These are phyloP conservation scores for Posidonia australis DNA, from an alignment of 106 monocot genomes.

Conservation along the genomic window DNA sequence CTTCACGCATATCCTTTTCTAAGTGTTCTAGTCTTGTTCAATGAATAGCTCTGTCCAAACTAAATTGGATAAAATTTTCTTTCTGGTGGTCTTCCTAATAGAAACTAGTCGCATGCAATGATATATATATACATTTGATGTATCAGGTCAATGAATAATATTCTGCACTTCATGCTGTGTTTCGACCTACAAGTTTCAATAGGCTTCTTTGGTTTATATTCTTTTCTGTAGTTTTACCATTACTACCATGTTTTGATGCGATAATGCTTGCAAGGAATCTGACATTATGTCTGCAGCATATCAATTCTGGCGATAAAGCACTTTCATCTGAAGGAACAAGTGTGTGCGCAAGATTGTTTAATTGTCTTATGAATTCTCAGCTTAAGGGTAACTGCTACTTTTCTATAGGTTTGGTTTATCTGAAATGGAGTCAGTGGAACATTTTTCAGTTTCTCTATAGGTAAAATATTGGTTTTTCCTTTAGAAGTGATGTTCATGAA, in stretches of 20 bases:
- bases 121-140: not conserved
- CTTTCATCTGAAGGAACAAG: constrained; percentile 51
- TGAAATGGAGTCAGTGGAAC: not conserved
- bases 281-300: constrained; percentile 32
- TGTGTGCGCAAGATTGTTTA: constrained; percentile 63
- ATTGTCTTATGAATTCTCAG: constrained; percentile 46
- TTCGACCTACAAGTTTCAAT: not conserved
- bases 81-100: not conserved
- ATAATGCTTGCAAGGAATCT: not conserved
- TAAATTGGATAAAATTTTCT: too few relatives aligned
- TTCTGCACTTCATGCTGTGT: not conserved
- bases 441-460: not conserved
- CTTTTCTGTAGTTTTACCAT: not conserved
- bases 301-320: constrained; percentile 30
- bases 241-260: not conserved
- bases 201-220: not conserved
- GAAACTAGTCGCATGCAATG: not conserved
- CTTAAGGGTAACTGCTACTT: constrained; percentile 47
- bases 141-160: too few relatives aligned
- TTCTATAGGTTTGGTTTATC: not conserved
- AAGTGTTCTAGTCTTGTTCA: too few relatives aligned
- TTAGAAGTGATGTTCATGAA: not conserved
- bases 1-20: too few relatives aligned
- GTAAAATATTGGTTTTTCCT: not conserved
- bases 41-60: too few relatives aligned